Base-by-base conservation (phyloP, 306 rosid species). In the Fragaria iinumae region DNA sequence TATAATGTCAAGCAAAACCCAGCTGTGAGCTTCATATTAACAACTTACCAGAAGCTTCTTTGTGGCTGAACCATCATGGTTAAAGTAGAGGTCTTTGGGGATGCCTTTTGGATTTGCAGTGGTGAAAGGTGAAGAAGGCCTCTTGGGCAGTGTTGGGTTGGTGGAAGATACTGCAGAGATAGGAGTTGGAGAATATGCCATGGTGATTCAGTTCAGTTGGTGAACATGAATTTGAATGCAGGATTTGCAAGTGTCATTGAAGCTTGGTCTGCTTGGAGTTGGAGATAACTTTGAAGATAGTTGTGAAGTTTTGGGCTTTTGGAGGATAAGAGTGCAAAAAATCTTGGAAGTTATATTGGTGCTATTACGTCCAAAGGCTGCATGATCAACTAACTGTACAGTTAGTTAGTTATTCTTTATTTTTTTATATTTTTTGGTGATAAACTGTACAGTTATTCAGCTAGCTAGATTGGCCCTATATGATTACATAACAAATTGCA, bases 31-130 rank as follows among this genome's bases (percentile, higher is more conserved):
- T 34, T 21, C 32, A 69, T 36, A 55, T 73, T 57, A 32, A 64
- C 44, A n/a, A 3, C 43, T 64, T 69, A 94, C 95, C 93, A 86
- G 83, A 73, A 94, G 91, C 84, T 89, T 94, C 83, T 84, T 91
- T 16, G 91, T 89, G 57, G 89, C 81, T 1, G 88, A 87, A 56
- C 95, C 93, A 71, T 92, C 95, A 29, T 86, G 88, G 80, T 94
- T 92, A 67, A 91, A 90, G 89, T 85, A 65, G 73, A 94, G 88
- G 48, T 90, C 93, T 84, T 88, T 94, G 79, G 96, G 80, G 76
- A 83, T 76, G 72, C 91, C 87, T 71, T 81, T 87, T 11, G 90
- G 82, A 82, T 72, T 80, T 63, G 80, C 72, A 29, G 76, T 56
- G 62, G 83, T 82, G 57, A 81, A 36, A 20, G 88, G 67, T 41